Base-by-base conservation (phyloP, 257 asterid genomes). In the Coffea eugenioides region DNA sequence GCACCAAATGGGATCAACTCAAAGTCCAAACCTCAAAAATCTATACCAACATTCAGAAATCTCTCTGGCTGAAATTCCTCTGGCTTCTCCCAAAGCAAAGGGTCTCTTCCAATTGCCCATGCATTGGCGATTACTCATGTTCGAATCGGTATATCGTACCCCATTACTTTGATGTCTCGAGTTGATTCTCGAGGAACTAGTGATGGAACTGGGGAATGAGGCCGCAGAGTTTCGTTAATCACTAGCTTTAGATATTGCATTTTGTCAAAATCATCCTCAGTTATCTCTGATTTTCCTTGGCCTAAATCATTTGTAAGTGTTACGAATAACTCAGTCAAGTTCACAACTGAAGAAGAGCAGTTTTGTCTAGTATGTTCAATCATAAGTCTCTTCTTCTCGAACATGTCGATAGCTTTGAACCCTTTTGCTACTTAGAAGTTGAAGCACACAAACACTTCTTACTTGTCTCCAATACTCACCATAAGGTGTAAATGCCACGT, bases 1-100 rank as follows among this genome's bases (percentile, higher is more conserved):
- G 91, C 85, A 3, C 97, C 95, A 69, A 89, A 92, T 2, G 92
- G 95, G 12, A 82, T 83, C 27, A 85, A 76, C 80, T 88, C 90
- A 59, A 89, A 89, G 69, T 89, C 78, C 0, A 75, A 73, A n/a
- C 95, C 94, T 51, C 25, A 82, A 74, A 72, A 88, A 71, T 90
- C 93, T 4, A 78, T 72, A 3, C 59, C 13, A 6, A 75, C 12
- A 31, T 79, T 70, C 77, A 84, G 57, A 45, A 92, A 90, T 23
- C 94, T 87, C 69, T 89, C 94, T 0, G 92, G 97, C 9, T 12
- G 52, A 80, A 90, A 90, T 3, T 89, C 84, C 23, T 86, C 87
- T 0, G 92, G 87, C 0, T 90, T 54, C 11, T 89, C 77, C 94
- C 97, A 92, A 21, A 52, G 23, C 2, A 5, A 21, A 0, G 92